phyloP scores from a whole-genome alignment of 768 basidiomycete genomes.

The Auriscalpium microsporum region DNA sequence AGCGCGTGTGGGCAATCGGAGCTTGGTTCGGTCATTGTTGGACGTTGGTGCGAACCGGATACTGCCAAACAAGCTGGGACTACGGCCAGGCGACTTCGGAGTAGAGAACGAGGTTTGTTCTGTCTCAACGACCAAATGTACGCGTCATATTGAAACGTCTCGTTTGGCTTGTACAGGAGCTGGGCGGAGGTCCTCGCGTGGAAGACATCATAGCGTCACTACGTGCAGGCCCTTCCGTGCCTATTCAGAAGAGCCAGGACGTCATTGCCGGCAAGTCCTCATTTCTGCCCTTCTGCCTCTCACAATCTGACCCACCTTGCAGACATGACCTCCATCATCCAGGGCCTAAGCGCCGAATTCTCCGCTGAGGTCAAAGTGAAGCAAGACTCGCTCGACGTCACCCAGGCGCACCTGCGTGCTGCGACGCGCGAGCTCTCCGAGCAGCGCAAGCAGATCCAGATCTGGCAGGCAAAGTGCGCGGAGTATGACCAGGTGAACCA shows the following conservation, averaged over 20 bases:
- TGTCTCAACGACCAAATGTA: neutral
- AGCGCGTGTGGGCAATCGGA: slow-evolving; percentile 85
- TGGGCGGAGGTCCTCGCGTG: slow-evolving; percentile 58
- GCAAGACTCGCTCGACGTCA: slow-evolving; percentile 80
- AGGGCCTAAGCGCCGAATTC: slow-evolving; percentile 71
- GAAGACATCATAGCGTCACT: slow-evolving; percentile 76
- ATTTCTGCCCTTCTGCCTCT: neutral
- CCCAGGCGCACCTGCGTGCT: slow-evolving; percentile 77
- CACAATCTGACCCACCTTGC: slow-evolving; percentile 9
- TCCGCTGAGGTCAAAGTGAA: slow-evolving; percentile 77
- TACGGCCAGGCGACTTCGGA: slow-evolving; percentile 92
- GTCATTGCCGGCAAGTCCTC: slow-evolving; percentile 58
- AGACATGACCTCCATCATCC: slow-evolving; percentile 86
- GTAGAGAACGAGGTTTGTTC: slow-evolving; percentile 76
- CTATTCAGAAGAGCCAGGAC: slow-evolving; percentile 83
- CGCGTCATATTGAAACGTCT: no score
- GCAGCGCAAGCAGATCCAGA: slow-evolving; percentile 76
- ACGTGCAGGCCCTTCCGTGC: slow-evolving; percentile 64
- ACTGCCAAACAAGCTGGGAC: slow-evolving; percentile 84
- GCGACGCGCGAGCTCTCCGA: slow-evolving; percentile 88
- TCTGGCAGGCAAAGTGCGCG: slow-evolving; percentile 62
- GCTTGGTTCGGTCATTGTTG: slow-evolving; percentile 75
- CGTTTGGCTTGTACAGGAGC: slow-evolving; percentile 36
- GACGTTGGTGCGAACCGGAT: slow-evolving; percentile 90
- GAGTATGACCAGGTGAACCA: slow-evolving; percentile 79